Conservation (phyloP, 2,329 filamentous ascomycete species). For the Penicillium sumatraense region DNA sequence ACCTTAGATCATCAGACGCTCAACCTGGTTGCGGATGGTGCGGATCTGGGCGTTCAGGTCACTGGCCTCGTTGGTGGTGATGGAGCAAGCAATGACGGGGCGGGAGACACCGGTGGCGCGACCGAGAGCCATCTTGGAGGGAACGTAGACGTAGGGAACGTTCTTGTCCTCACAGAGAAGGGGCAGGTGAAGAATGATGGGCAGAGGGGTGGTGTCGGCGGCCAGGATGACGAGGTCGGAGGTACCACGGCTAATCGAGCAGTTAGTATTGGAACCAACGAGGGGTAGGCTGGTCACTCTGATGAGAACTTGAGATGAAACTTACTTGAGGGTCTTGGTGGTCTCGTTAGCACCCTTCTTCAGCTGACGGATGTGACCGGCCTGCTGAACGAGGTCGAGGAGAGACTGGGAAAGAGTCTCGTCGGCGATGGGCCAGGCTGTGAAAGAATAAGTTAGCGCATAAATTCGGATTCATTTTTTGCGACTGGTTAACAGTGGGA, state of each 20-base stretch:
- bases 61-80: constrained; percentile 89
- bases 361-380: constrained; percentile 66
- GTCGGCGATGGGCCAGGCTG: constrained; percentile 74
- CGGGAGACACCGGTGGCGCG: constrained; percentile 88
- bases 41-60: constrained; percentile 89
- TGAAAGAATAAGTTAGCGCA: neutral
- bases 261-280: neutral
- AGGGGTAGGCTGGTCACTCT: too few relatives aligned
- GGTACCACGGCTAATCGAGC: neutral
- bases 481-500: neutral
- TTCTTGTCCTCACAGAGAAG: constrained; percentile 81
- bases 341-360: constrained; percentile 68
- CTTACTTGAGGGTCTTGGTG: constrained; percentile 80
- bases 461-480: neutral
- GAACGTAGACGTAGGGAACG: constrained; percentile 73
- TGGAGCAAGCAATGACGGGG: constrained; percentile 82
- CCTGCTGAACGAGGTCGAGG: constrained; percentile 79
- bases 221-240: constrained; percentile 87
- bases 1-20: constrained; percentile 86
- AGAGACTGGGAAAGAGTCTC: constrained; percentile 78
- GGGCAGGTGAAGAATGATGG: constrained; percentile 87
- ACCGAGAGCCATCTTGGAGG: constrained; percentile 81
- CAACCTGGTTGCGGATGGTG: constrained; percentile 90
- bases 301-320: too few relatives aligned
- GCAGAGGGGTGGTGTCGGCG: constrained; percentile 83